A percentile compares a stretch with the other conserved stretches of the same genome.
Conservation (phyloP, 1,284 basidiomycete species). For the Microbotryum saponariae region DNA sequence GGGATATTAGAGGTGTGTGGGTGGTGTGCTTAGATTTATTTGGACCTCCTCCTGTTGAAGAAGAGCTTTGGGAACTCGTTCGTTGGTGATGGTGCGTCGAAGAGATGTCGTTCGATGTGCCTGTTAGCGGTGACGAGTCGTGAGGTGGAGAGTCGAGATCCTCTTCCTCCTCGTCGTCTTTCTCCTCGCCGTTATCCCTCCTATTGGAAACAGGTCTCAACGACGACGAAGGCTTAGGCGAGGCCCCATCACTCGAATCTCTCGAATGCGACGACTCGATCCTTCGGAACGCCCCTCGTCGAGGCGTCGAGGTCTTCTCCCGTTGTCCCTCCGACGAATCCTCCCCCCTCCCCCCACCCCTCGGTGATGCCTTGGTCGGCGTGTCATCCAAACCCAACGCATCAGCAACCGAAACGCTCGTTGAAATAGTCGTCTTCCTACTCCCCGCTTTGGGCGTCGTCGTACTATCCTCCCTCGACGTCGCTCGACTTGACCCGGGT, state of each 20-base stretch:
- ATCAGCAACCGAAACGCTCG: neutral
- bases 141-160: neutral
- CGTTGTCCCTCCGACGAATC: no score
- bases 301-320: no score
- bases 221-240: no score
- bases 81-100: constrained; percentile 10
- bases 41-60: neutral
- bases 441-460: constrained; percentile 1
- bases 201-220: no score
- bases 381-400: no score
- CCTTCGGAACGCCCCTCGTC: no score
- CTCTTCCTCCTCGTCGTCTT: no score
- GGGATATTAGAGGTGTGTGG: neutral
- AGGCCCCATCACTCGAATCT: no score
- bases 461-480: neutral
- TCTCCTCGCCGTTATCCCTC: no score
- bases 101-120: neutral
- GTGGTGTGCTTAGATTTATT: neutral
- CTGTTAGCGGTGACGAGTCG: neutral
- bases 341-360: no score
- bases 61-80: constrained; percentile 14
- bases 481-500: neutral
- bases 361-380: no score
- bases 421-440: constrained; percentile 5
- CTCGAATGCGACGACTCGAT: no score